phyloP scores from a whole-genome alignment of 169 alveolate species.

The Cryptosporidium sp. region DNA sequence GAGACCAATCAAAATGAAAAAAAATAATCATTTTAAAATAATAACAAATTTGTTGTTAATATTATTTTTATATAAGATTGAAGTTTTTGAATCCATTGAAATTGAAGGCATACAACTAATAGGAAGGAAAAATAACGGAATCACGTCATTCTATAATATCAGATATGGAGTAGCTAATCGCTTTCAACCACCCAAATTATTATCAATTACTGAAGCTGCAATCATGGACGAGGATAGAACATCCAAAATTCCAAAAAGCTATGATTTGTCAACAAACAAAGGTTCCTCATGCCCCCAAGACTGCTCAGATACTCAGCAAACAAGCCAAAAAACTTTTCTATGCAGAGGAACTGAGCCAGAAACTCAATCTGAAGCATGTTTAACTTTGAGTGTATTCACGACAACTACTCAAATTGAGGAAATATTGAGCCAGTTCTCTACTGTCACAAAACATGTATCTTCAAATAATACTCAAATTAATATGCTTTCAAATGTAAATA shows the following conservation, averaged over 20 bases:
- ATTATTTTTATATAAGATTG: slow-evolving; percentile 9
- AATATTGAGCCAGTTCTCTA: slow-evolving; percentile 40
- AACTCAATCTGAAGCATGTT: slow-evolving; percentile 64
- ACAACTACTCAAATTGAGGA: slow-evolving; percentile 36
- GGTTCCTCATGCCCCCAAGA: slow-evolving; percentile 74
- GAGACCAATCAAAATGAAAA: neutral
- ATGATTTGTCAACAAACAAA: slow-evolving; percentile 49
- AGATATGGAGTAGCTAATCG: slow-evolving; percentile 64
- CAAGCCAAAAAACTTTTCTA: slow-evolving; percentile 49
- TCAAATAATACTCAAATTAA: slow-evolving; percentile 26
- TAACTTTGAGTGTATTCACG: slow-evolving; percentile 59
- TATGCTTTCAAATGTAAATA: slow-evolving; percentile 35
- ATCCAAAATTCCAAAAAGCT: slow-evolving; percentile 39
- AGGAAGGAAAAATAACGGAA: slow-evolving; percentile 53
- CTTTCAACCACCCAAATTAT: slow-evolving; percentile 61
- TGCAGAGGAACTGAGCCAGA: slow-evolving; percentile 72
- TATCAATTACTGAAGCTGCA: slow-evolving; percentile 61
- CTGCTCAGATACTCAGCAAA: slow-evolving; percentile 58
- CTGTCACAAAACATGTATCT: slow-evolving; percentile 42
- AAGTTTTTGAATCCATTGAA: slow-evolving; percentile 50
- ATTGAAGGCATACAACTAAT: slow-evolving; percentile 68
- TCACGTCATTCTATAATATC: slow-evolving; percentile 45
- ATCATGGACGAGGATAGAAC: slow-evolving; percentile 48
- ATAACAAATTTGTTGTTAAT: slow-evolving; percentile 37
- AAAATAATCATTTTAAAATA: neutral